Conservation (phyloP, 768 basidiomycete species). For the Tylopilus plumbeoviolaceoides region DNA sequence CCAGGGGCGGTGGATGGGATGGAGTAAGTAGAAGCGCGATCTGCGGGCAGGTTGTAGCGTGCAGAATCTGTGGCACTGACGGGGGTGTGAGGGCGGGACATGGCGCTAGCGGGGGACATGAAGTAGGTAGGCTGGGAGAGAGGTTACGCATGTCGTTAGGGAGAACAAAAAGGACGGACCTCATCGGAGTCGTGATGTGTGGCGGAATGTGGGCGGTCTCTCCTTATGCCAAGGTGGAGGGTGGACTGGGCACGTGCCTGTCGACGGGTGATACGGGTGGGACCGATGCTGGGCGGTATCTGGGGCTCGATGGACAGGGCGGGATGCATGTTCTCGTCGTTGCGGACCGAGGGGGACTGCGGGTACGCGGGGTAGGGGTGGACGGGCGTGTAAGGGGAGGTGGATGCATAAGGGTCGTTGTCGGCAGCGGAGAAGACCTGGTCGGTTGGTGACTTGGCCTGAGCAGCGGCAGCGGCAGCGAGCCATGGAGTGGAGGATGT, state of each 20-base stretch:
- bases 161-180: constrained; percentile 12
- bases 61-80: constrained; percentile 30
- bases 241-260: constrained; percentile 36
- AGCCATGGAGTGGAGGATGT: constrained; percentile 5
- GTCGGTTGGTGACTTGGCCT: constrained; percentile 16
- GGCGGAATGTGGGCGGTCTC: constrained; percentile 25
- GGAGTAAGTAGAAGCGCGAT: constrained; percentile 31
- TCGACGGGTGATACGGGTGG: constrained; percentile 46
- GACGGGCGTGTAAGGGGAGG: constrained; percentile 23
- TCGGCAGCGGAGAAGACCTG: constrained; percentile 36
- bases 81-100: constrained; percentile 40
- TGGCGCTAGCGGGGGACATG: constrained; percentile 31
- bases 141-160: constrained; percentile 7
- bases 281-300: constrained; percentile 50
- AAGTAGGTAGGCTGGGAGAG: constrained; percentile 31
- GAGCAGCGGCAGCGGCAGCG: background rate
- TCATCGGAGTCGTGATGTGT: constrained; percentile 27
- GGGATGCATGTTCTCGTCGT: constrained; percentile 25
- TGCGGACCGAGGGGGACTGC: constrained; percentile 28
- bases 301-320: constrained; percentile 34
- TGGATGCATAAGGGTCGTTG: constrained; percentile 33
- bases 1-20: constrained; percentile 8
- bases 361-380: constrained; percentile 27
- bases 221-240: constrained; percentile 31
- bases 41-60: constrained; percentile 30